phyloP scores from a whole-genome alignment of 176 grass and related monocot species.

The Oryza officinalis region DNA sequence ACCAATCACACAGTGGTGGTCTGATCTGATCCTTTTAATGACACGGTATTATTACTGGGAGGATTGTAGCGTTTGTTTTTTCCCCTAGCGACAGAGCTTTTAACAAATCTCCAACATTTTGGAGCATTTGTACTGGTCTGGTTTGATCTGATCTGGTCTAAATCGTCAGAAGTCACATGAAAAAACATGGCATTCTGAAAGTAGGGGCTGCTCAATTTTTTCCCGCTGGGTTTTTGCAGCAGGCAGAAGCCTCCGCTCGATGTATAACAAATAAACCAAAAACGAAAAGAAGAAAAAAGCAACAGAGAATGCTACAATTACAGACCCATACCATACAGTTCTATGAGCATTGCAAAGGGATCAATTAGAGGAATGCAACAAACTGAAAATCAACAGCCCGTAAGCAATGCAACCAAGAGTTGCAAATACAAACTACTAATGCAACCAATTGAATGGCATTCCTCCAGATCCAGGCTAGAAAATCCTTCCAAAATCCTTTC shows the following conservation, averaged over 20 bases:
- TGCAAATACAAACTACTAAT: conserved; percentile 58
- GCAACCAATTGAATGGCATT: conserved; percentile 64
- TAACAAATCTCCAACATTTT: background rate
- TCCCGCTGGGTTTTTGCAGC: background rate
- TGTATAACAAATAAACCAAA: conserved; percentile 20
- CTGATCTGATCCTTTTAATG: background rate
- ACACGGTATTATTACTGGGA: background rate
- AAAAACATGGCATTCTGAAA: background rate
- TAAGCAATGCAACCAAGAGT: conserved; percentile 53
- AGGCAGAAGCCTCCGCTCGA: background rate
- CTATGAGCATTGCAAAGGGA: conserved; percentile 33
- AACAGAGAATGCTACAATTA: conserved; percentile 39
- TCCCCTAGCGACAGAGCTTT: background rate
- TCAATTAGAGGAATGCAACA: conserved; percentile 43
- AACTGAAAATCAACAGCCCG: conserved; percentile 40
- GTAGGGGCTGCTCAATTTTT: background rate
- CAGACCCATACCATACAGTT: conserved; percentile 36
- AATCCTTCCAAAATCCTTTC: conserved; percentile 84
- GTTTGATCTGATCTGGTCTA: background rate
- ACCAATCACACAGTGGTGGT: background rate
- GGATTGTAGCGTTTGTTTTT: background rate
- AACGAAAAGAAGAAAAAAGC: background rate
- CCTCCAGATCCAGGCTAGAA: conserved; percentile 47
- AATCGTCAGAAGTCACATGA: background rate
- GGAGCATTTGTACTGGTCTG: background rate